Base-by-base conservation (phyloP, 1,284 basidiomycete species). In the Microbotryum intermedium region DNA sequence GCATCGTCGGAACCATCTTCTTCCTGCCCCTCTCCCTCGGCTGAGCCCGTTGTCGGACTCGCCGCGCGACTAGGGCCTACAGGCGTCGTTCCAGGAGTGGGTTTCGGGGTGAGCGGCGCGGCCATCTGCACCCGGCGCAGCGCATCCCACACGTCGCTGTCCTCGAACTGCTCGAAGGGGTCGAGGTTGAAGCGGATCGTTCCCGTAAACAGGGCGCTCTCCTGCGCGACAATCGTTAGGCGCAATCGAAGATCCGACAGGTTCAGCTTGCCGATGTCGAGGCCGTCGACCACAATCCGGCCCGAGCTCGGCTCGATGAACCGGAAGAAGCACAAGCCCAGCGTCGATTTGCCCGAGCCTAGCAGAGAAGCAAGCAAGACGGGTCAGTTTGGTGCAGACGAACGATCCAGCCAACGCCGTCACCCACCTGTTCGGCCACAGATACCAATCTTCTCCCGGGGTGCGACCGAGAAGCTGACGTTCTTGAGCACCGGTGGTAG, bases 201-300 rank as follows among this genome's bases (percentile, higher is more conserved):
- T 1, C 76, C 77, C 7, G 71, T 72, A 65, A 77, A 78, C 11
- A 79, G 72, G 48, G 76, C 74, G 0, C 77, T 75, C 55, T 79
- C 77, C 68, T 79, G 78, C 1, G 80, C 79, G 11, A 82, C 74
- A 61, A 81, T 79, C 7, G 78, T 79, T 48, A 82, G 63, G 0
- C 78, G 71, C 9, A 74, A 76, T n/a, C 80, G 73, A 10, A 82
- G 69, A 7, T 79, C 77, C 16, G 72, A 58, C 21, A 82, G 70
- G 21, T 71, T 74, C 20, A 82, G 66, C 57, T 75, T 74, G 45
- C 73, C 69, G 53, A 81, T 80, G 64, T 81, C 77, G 51, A 75
- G 59, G 0, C 77, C 77, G 56, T 79, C 78, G 51, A 79, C 77
- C 13, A 69, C 57, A 55, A 79, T 79, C 6, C 64, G 65, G 0